Percentiles rank a stretch among this genome's conserved stretches.
Evolutionary conservation across 2,329 filamentous ascomycete genomes (phyloP).

Genomic region (Fusarium sp.): DNA sequence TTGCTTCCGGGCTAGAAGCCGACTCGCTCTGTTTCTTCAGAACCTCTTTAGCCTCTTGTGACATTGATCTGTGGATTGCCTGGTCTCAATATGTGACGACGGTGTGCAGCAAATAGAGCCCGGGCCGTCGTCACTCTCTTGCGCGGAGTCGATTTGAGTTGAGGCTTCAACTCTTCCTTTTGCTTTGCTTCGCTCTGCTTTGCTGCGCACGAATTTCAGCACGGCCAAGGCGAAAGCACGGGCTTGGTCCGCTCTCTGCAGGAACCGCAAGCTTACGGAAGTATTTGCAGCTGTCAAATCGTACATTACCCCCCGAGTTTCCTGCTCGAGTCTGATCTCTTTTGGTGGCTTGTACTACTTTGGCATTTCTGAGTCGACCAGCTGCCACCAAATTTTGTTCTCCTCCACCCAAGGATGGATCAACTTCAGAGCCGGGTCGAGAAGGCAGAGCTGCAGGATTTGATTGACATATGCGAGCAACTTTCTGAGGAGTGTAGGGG

Average conservation of each 20-base stretch:
- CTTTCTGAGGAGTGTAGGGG: constrained; percentile 39
- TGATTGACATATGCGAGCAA: constrained; percentile 40
- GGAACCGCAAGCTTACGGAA: constrained; percentile 14
- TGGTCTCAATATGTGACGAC: constrained; percentile 28
- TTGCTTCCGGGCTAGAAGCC: constrained; percentile 29
- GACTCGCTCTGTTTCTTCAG: constrained; percentile 14
- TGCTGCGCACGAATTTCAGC: constrained; percentile 18
- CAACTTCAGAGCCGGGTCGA: constrained; percentile 35
- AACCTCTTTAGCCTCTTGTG: neutral
- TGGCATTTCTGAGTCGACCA: constrained; percentile 14
- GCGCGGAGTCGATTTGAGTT: neutral
- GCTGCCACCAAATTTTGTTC: constrained; percentile 9
- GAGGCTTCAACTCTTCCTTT: constrained; percentile 23
- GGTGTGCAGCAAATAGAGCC: constrained; percentile 30
- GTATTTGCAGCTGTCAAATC: constrained; percentile 21
- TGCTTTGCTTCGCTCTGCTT: neutral
- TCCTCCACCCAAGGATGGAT: constrained; percentile 31
- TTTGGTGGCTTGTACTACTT: constrained; percentile 6
- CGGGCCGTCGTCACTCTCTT: constrained; percentile 16
- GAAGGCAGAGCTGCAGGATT: constrained; percentile 37
- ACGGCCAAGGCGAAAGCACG: constrained; percentile 33
- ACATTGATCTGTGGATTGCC: constrained; percentile 1
- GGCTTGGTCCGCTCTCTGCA: constrained; percentile 24
- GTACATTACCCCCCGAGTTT: constrained; percentile 32
- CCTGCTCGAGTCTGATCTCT: constrained; percentile 4